These are phyloP conservation scores for Starmera amethionina DNA, from an alignment of 805 yeast species.

Conservation along the genomic window DNA sequence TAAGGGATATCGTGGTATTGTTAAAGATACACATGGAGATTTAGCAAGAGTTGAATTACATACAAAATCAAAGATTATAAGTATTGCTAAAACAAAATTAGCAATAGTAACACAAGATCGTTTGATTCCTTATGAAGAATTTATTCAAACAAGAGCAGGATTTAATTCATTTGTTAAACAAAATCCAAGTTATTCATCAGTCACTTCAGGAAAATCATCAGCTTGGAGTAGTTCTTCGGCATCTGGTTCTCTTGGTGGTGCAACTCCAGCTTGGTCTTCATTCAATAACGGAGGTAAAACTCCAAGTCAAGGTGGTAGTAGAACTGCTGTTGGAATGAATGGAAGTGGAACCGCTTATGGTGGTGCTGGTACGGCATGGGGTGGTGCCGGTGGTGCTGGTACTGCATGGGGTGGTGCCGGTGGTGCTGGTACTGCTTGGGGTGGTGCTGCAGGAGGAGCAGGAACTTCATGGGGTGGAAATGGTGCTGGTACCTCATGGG, in stretches of 20 bases:
- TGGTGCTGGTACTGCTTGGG: slow-evolving; percentile 37
- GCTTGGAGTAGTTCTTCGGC: slow-evolving; percentile 2
- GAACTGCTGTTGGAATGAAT: slow-evolving; percentile 17
- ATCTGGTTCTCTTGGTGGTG: slow-evolving; percentile 20
- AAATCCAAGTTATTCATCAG: slow-evolving; percentile 1
- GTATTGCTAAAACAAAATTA: slow-evolving; percentile 71
- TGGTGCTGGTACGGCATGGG: slow-evolving; percentile 31
- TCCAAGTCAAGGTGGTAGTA: slow-evolving; percentile 22
- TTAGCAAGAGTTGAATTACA: slow-evolving; percentile 90
- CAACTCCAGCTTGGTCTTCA: slow-evolving; percentile 21
- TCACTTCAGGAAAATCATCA: slow-evolving; percentile 3
- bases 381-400: slow-evolving; percentile 17
- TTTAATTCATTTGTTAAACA: slow-evolving; percentile 6
- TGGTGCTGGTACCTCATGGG: slow-evolving; percentile 37
- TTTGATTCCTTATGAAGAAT: slow-evolving; percentile 70
- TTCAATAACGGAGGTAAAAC: slow-evolving; percentile 27
- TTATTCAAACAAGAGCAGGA: slow-evolving; percentile 38
- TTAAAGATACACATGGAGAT: slow-evolving; percentile 87
- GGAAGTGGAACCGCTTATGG: slow-evolving; percentile 21
- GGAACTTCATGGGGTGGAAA: slow-evolving; percentile 29
- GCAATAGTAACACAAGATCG: slow-evolving; percentile 58
- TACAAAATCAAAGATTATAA: slow-evolving; percentile 80
- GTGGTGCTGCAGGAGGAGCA: slow-evolving; percentile 27
- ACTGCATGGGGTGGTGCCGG: slow-evolving; percentile 21
- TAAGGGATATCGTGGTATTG: slow-evolving; percentile 90